Conservation (phyloP, 495 filamentous ascomycete species). For the Hypoxylon subgilvum region DNA sequence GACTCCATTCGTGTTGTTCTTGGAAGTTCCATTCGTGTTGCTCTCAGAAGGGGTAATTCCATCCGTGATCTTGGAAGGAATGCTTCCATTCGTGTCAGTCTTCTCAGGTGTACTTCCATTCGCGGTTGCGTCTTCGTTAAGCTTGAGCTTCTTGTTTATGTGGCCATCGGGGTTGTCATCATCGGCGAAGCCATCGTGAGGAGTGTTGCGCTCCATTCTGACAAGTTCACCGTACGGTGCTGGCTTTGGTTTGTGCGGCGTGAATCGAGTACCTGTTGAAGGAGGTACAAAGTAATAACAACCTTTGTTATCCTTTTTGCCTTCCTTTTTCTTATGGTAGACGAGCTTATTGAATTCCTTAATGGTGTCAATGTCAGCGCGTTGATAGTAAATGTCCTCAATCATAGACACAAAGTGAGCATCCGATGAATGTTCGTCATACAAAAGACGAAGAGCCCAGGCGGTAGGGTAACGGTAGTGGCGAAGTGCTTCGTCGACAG, state of each 20-base stretch:
- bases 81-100: too few species aligned
- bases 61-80: too few species aligned
- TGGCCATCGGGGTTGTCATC: conserved; percentile 34
- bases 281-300: conserved; percentile 55
- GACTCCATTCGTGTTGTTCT: background rate
- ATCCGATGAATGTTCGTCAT: conserved; percentile 54
- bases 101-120: conserved; percentile 7
- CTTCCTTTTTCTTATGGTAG: conserved; percentile 55
- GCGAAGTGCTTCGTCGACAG: conserved; percentile 56
- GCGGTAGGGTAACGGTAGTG: conserved; percentile 60
- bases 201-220: conserved; percentile 41
- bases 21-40: conserved; percentile 6
- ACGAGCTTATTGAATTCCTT: conserved; percentile 52
- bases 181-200: conserved; percentile 14
- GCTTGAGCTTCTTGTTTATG: conserved; percentile 47
- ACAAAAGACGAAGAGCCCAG: conserved; percentile 59
- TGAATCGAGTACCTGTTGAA: conserved; percentile 37
- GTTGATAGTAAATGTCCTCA: conserved; percentile 54
- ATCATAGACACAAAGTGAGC: conserved; percentile 53
- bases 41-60: background rate
- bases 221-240: conserved; percentile 52
- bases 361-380: conserved; percentile 50
- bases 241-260: conserved; percentile 47
- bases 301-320: conserved; percentile 53
- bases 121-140: conserved; percentile 16